Conservation (phyloP, 345 rosid species). For the Gossypium thurberi region DNA sequence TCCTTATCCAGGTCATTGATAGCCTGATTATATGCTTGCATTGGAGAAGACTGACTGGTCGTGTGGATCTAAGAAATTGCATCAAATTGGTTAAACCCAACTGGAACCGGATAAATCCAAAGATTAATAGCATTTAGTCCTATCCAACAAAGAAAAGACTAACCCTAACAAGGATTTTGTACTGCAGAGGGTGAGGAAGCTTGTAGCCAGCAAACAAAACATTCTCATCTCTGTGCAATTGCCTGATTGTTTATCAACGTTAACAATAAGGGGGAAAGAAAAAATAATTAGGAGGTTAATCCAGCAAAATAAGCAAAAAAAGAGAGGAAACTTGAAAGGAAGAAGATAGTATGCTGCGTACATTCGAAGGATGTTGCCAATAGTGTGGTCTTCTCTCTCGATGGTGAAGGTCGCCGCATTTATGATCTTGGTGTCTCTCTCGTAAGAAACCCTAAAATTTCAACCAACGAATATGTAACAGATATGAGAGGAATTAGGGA, state of each 20-base stretch:
- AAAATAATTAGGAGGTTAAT: background rate
- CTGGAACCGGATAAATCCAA: background rate
- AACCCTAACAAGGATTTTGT: constrained; percentile 82
- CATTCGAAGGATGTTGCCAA: constrained; percentile 90
- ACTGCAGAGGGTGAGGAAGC: constrained; percentile 92
- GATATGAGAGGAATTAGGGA: background rate
- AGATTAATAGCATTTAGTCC: background rate
- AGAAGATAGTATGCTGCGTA: constrained; percentile 13
- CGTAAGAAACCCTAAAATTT: constrained; percentile 71
- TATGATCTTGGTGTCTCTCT: constrained; percentile 81
- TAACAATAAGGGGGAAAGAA: background rate
- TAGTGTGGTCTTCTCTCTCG: constrained; percentile 87
- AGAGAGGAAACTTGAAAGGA: background rate
- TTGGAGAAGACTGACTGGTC: constrained; percentile 91
- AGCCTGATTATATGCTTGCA: constrained; percentile 96
- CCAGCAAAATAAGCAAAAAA: background rate
- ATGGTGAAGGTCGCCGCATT: constrained; percentile 83
- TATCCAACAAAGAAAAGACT: constrained; percentile 9
- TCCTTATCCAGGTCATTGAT: constrained; percentile 91
- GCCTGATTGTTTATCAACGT: constrained; percentile 39
- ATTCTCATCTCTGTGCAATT: constrained; percentile 81
- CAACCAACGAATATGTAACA: constrained; percentile 2
- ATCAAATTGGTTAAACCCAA: background rate
- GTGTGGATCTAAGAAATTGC: constrained; percentile 63
- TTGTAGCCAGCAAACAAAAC: constrained; percentile 94